A percentile compares a stretch with the other conserved stretches of the same genome.
These are phyloP conservation scores for Spinacia oleracea DNA, from an alignment of 179 eudicot species.

Conservation along the genomic window DNA sequence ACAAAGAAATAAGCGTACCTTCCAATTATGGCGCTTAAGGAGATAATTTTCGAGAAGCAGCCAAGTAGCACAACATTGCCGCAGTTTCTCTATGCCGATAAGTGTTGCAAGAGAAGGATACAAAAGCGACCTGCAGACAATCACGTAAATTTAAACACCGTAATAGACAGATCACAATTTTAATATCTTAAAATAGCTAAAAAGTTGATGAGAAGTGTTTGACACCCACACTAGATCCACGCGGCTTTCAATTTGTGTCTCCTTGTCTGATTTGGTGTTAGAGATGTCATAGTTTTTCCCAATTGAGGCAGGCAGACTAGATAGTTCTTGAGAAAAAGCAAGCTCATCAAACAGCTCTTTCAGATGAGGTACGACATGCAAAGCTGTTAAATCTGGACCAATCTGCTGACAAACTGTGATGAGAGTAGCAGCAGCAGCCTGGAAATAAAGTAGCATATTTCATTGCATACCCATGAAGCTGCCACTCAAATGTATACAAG, in stretches of 20 bases:
- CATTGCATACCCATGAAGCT: slow-evolving; percentile 9
- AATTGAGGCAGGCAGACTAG: slow-evolving; percentile 36
- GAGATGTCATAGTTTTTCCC: slow-evolving; percentile 40
- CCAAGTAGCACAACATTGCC: slow-evolving; percentile 95
- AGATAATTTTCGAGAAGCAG: slow-evolving; percentile 94
- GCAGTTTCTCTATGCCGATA: slow-evolving; percentile 95
- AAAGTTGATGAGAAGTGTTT: slow-evolving; percentile 5
- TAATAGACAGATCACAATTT: slow-evolving; percentile 11
- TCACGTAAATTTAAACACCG: slow-evolving; percentile 15
- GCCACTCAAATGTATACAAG: slow-evolving; percentile 16
- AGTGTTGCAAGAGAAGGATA: slow-evolving; percentile 89
- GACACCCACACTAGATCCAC: slow-evolving; percentile 89
- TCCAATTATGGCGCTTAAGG: slow-evolving; percentile 72
- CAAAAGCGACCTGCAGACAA: slow-evolving; percentile 64
- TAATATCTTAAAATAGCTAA: slow-evolving; percentile 7
- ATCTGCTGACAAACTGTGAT: slow-evolving; percentile 75
- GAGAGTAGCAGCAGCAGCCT: slow-evolving; percentile 87
- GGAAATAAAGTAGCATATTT: slow-evolving; percentile 7
- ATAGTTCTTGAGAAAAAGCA: slow-evolving; percentile 78
- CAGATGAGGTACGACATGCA: slow-evolving; percentile 81
- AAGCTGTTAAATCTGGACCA: slow-evolving; percentile 85
- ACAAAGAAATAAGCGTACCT: slow-evolving; percentile 45
- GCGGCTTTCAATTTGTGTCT: slow-evolving; percentile 55
- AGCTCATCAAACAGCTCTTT: slow-evolving; percentile 81
- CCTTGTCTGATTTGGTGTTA: slow-evolving; percentile 39